These are phyloP conservation scores for Chrysopogon serrulatus DNA, from an alignment of 176 grass and related monocot genomes.

Conservation along the genomic window DNA sequence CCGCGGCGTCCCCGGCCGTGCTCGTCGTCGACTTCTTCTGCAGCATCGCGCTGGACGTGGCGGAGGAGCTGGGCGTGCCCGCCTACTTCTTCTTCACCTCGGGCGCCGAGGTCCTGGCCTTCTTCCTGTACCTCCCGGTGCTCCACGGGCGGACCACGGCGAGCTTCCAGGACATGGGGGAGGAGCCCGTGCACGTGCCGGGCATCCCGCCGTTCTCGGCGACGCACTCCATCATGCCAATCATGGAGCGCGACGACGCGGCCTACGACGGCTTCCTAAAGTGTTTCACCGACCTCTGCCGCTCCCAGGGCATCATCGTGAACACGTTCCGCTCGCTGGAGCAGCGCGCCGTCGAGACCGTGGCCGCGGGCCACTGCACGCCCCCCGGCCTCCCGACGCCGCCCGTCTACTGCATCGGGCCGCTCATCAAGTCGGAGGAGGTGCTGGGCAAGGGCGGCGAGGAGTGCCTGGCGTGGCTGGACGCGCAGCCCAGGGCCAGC, in stretches of 20 bases:
- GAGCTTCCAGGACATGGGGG: conserved; percentile 16
- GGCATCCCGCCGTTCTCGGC: conserved; percentile 42
- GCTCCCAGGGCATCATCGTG: conserved; percentile 40
- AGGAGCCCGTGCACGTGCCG: conserved; percentile 11
- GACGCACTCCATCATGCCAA: conserved; percentile 29
- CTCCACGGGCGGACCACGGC: not conserved
- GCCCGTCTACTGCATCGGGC: conserved; percentile 45
- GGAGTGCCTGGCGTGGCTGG: conserved; percentile 53
- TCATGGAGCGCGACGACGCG: conserved; percentile 47
- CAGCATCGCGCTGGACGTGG: conserved; percentile 33
- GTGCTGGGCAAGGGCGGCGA: not conserved
- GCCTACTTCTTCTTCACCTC: conserved; percentile 57
- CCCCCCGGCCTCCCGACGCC: conserved; percentile 17
- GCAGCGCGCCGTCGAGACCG: conserved; percentile 30
- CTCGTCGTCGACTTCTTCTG: conserved; percentile 65
- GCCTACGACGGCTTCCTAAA: conserved; percentile 27
- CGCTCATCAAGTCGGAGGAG: conserved; percentile 55
- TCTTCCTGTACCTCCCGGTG: conserved; percentile 12
- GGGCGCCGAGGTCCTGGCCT: conserved; percentile 30
- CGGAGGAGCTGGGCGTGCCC: conserved; percentile 40
- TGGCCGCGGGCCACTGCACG: conserved; percentile 24
- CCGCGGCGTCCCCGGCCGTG: conserved; percentile 11
- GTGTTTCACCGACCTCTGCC: not conserved
- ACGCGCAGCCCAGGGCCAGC: conserved; percentile 30
- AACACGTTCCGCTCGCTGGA: conserved; percentile 64